Conservation (phyloP, 306 rosid species). For the Casuarina glauca region DNA sequence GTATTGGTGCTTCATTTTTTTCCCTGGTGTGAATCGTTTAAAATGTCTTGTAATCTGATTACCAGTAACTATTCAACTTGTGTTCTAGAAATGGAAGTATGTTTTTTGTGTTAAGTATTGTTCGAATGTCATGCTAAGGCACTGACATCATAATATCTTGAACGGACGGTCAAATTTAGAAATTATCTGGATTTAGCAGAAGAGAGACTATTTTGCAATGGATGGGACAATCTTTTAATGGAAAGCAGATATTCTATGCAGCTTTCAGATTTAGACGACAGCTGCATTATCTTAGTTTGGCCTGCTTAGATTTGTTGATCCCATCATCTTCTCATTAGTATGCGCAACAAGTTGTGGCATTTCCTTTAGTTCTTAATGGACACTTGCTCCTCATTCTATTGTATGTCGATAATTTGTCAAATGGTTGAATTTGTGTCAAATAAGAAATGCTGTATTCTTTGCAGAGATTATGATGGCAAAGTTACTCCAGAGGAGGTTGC, state of each 20-base stretch:
- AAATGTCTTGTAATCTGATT: no score
- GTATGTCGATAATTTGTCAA: neutral
- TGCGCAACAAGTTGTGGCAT: neutral
- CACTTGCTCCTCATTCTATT: neutral
- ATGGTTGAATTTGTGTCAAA: neutral
- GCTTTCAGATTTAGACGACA: neutral
- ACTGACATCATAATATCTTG: neutral
- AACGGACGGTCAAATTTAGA: neutral
- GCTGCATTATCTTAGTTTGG: neutral
- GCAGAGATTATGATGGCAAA: constrained; percentile 95
- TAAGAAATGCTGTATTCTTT: constrained; percentile 4
- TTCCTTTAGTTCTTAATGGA: neutral
- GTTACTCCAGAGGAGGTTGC: constrained; percentile 99
- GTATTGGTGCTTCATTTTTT: neutral
- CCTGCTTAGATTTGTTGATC: neutral
- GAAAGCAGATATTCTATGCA: neutral
- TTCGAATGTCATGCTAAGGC: neutral
- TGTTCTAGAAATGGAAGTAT: neutral
- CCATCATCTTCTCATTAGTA: neutral
- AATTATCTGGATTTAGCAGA: neutral
- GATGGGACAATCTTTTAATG: neutral
- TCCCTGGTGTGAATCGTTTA: neutral
- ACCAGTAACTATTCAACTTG: neutral
- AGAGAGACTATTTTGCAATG: constrained; percentile 3
- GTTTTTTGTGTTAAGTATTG: neutral